Evolutionary conservation across 768 basidiomycete genomes (phyloP), one percentile per base, ranked within the genome.

Genomic region (Nidula microcarpa): DNA sequence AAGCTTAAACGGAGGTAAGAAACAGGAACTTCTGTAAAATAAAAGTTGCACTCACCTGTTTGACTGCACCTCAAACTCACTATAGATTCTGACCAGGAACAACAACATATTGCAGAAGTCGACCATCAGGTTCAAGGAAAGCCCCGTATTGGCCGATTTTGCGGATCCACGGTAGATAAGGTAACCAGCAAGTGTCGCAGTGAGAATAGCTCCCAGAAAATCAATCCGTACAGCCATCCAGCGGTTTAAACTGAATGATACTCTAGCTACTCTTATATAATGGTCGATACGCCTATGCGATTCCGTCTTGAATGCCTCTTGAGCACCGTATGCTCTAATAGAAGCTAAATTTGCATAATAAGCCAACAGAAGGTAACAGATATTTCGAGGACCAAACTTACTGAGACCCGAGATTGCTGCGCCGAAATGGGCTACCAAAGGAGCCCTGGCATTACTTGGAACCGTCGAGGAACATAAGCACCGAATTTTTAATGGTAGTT

Each of bases 301-400:
- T 56, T 80, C 74, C 48, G 54, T 53, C 57, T 64, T 78, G 70
- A 78, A 86, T 7, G 68, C 60, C 34, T 74, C 65, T 67, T 87
- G 78, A 6, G 81, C 83, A 2, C 81, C 80, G 61, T 84, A 90
- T 1, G 87, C 87, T 30, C 86, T 75, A 53, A 90, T 83, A 6
- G 85, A 78, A 16, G 67, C 79, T 79, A 48, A 41, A 41, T 36
- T 17, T 13, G 49, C 18, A n/a, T 30, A 37, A 47, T 49, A 41
- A 16, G 17, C 53, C 37, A 16, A 34, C 16, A 10, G 9, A 35
- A 13, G 44, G 23, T 46, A 46, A 14, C 23, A 46, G 13, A 11
- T 30, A n/a, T 13, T 9, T 47, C 16, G 16, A 17, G 33, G 16
- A 34, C 10, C 84, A n/a, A 8, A 56, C 72, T 47, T 67, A 77